Evolutionary conservation across 129 eudicot species (phyloP).

Genomic region (Flaveria linearis): DNA sequence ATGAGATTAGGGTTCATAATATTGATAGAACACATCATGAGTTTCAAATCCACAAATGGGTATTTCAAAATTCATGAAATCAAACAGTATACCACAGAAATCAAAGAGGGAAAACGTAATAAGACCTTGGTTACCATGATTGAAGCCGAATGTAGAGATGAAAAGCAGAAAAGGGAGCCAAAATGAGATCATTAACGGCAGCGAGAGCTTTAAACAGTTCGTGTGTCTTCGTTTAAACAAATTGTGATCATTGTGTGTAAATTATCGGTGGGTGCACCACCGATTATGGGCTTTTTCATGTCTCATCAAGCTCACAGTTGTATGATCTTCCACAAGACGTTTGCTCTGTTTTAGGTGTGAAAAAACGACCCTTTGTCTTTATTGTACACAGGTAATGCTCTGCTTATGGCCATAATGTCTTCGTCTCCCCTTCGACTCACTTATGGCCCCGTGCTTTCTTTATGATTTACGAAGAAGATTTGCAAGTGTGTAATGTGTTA

Average conservation of each 20-base stretch:
- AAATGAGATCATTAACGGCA: slow-evolving; percentile 59
- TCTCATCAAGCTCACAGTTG: slow-evolving; percentile 21
- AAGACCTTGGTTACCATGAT: slow-evolving; percentile 63
- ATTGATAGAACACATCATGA: background rate
- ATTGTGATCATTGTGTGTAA: slow-evolving; percentile 24
- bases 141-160: slow-evolving; percentile 59
- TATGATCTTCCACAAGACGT: slow-evolving; percentile 29
- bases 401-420: slow-evolving; percentile 13
- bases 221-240: slow-evolving; percentile 5
- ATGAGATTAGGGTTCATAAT: slow-evolving; percentile 11
- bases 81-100: background rate
- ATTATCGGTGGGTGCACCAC: slow-evolving; percentile 20
- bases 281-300: slow-evolving; percentile 45
- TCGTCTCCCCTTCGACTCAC: slow-evolving; percentile 12
- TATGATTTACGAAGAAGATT: slow-evolving; percentile 15
- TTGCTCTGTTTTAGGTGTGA: slow-evolving; percentile 27
- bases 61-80: background rate
- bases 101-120: background rate
- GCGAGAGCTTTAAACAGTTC: slow-evolving; percentile 48
- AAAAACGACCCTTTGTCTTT: background rate
- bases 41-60: background rate
- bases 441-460: background rate
- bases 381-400: slow-evolving; percentile 2
- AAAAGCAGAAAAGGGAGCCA: slow-evolving; percentile 64
- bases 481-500: slow-evolving; percentile 13